Base-by-base conservation (phyloP, 495 filamentous ascomycete species). In the Amphirosellinia nigrospora region DNA sequence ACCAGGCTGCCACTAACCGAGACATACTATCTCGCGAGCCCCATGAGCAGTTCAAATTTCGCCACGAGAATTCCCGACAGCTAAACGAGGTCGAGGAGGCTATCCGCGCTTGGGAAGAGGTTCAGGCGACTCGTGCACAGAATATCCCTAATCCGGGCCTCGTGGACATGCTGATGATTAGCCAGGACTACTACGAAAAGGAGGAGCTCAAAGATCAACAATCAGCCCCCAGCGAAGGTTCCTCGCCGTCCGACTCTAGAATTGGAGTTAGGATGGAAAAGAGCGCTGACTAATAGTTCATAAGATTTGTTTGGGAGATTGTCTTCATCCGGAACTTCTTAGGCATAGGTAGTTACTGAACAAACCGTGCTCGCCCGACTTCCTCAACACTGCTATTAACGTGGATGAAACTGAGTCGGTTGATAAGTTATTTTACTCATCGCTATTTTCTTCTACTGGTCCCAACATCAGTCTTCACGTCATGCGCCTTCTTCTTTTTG, bases 71-170 rank as follows among this genome's bases (percentile, higher is more conserved):
- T 26, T 1, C 26, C 39, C 16, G 38, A 16, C 28, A 38, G 38
- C 26, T 70, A 19, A 38, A 19, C 13, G 28, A 64, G 0, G 60
- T 70, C 4, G 50, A 70, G 13, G 48, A 43, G 7, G 68, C 68
- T 10, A 70, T 70, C 11, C 46, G 61, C 26, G 68, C 68, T 8
- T 70, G 68, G 68, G 68, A 70, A 36, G 48, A 45, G 52, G 68
- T 64, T 28, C 68, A 70, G 50, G 30, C 48, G 0, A 30, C 36
- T 0, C 68, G 68, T 15, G 45, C 50, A 3, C 19, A 36, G 38
- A 38, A 48, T 46, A 36, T 50, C 1, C 38, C 60, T 2, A 70
- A 48, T 19, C 52, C 23, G 0, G 60, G 60, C 32, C 68, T 70
- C 15, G 59, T 56, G 15, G 68, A 70, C 38, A 70, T 70, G 60